Conservation (phyloP, 345 rosid genomes). For the Mangifera indica region DNA sequence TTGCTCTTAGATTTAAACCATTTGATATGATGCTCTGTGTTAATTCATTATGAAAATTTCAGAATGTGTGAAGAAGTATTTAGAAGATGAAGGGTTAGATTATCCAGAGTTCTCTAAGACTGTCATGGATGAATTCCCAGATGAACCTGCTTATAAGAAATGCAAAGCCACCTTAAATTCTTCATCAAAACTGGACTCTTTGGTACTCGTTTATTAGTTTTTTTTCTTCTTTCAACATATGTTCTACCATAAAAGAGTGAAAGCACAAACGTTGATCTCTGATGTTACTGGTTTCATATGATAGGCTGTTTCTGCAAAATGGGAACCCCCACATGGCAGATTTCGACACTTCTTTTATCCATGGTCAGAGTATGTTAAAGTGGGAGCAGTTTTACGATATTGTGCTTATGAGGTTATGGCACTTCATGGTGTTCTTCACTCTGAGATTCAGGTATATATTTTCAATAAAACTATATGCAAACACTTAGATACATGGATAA, state of each 20-base stretch:
- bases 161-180: constrained; percentile 50
- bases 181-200: constrained; percentile 51
- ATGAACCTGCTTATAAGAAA: constrained; percentile 59
- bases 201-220: constrained; percentile 29
- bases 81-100: constrained; percentile 49
- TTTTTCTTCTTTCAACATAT: background rate
- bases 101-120: constrained; percentile 57
- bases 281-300: constrained; percentile 13
- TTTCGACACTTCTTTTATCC: constrained; percentile 60
- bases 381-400: constrained; percentile 54
- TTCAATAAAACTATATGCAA: too few relatives aligned
- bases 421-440: constrained; percentile 67
- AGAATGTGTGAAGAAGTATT: constrained; percentile 68
- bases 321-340: constrained; percentile 79
- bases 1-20: too few relatives aligned
- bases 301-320: constrained; percentile 59
- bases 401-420: constrained; percentile 78
- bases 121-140: constrained; percentile 61
- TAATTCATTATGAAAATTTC: background rate
- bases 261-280: background rate
- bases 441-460: constrained; percentile 69
- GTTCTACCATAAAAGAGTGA: background rate
- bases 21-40: too few relatives aligned
- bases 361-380: constrained; percentile 71
- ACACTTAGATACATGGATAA: too few relatives aligned